Conservation (phyloP, 257 asterid genomes). For the Marsdenia floribunda region DNA sequence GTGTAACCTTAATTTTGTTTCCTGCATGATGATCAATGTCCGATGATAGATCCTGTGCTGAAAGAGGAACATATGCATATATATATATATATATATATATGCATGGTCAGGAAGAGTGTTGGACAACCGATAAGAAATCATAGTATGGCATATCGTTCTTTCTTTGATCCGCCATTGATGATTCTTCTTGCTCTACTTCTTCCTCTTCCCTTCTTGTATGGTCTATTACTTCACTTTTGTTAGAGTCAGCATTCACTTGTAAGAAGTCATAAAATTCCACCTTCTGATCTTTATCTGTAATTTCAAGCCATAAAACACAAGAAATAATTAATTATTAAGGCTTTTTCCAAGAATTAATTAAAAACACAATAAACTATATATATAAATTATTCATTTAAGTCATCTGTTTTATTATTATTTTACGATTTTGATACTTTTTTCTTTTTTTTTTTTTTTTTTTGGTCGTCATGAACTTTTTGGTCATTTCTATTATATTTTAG, state of each 20-base stretch:
- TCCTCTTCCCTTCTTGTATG: slow-evolving; percentile 21
- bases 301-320: background rate
- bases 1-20: no score
- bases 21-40: background rate
- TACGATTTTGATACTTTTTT: no score
- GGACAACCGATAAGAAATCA: background rate
- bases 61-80: no score
- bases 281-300: slow-evolving; percentile 47
- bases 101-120: background rate
- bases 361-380: background rate
- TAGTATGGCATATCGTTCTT: slow-evolving; percentile 1
- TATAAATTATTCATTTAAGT: no score
- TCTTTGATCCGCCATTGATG: slow-evolving; percentile 3
- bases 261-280: slow-evolving; percentile 71
- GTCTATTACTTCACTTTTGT: slow-evolving; percentile 63
- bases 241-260: slow-evolving; percentile 67
- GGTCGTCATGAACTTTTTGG: no score
- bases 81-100: background rate
- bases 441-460: no score
- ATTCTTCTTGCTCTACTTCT: background rate
- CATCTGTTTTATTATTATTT: no score
- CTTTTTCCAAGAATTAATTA: background rate
- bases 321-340: background rate
- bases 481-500: no score
- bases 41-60: no score